Conservation (phyloP, 805 yeast genomes). For the Saccharomycopsis amapae region DNA sequence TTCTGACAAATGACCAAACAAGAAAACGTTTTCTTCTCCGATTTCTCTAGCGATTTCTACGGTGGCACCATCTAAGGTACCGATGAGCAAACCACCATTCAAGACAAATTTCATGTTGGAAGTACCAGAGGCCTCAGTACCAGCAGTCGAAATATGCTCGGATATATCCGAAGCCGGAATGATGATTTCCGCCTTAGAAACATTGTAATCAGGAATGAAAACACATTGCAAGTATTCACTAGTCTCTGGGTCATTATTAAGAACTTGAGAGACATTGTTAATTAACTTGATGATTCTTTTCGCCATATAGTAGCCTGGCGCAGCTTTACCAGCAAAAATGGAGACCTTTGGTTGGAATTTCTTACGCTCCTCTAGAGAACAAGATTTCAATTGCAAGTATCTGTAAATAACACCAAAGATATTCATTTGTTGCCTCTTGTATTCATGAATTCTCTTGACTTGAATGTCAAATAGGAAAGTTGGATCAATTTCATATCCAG, state of each 20-base stretch:
- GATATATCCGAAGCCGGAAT: constrained; percentile 86
- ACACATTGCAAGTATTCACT: constrained; percentile 77
- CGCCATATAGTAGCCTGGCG: constrained; percentile 97
- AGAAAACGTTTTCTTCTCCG: constrained; percentile 87
- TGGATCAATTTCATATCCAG: constrained; percentile 55
- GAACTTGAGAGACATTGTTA: constrained; percentile 72
- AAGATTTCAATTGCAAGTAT: constrained; percentile 66
- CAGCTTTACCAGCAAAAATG: constrained; percentile 90
- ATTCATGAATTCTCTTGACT: constrained; percentile 92
- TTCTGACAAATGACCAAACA: constrained; percentile 87
- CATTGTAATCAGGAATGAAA: constrained; percentile 88
- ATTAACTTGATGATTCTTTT: constrained; percentile 81
- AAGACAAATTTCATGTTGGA: constrained; percentile 93
- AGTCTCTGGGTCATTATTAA: constrained; percentile 70
- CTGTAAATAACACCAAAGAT: constrained; percentile 84
- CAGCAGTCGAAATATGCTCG: constrained; percentile 94
- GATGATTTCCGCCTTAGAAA: constrained; percentile 87
- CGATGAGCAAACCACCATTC: constrained; percentile 89
- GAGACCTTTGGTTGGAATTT: constrained; percentile 68
- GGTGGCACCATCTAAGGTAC: constrained; percentile 96
- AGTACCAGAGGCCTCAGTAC: constrained; percentile 95
- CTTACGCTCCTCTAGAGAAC: constrained; percentile 55
- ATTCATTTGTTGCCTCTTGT: constrained; percentile 90
- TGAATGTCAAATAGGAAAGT: constrained; percentile 79
- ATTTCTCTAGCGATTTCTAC: constrained; percentile 91